Percentiles rank a stretch among this genome's conserved stretches.
These are phyloP conservation scores for Ogataea ganodermae DNA, from an alignment of 805 yeast genomes.

Conservation along the genomic window DNA sequence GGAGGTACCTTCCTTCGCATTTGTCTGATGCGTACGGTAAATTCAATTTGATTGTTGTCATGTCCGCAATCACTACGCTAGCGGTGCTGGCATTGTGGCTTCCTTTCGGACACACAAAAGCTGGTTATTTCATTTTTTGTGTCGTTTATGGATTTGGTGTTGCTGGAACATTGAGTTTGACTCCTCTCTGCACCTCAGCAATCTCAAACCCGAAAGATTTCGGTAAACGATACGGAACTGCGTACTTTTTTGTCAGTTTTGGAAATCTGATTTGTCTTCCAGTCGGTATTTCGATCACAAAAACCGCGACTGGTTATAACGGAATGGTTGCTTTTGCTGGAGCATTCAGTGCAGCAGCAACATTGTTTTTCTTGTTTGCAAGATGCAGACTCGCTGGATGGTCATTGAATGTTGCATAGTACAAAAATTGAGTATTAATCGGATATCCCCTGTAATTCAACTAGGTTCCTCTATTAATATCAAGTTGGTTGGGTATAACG, in stretches of 20 bases:
- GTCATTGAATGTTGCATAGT: slow-evolving; percentile 7
- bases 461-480: no score
- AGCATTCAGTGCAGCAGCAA: slow-evolving; percentile 28
- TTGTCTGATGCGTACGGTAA: slow-evolving; percentile 48
- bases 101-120: slow-evolving; percentile 54
- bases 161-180: slow-evolving; percentile 62
- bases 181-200: slow-evolving; percentile 70
- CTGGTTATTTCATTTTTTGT: slow-evolving; percentile 52
- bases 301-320: slow-evolving; percentile 30
- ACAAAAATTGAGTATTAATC: no score
- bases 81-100: slow-evolving; percentile 58
- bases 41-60: slow-evolving; percentile 42
- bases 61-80: slow-evolving; percentile 43
- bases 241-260: slow-evolving; percentile 51
- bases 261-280: slow-evolving; percentile 51
- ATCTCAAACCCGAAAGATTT: slow-evolving; percentile 64
- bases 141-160: slow-evolving; percentile 58
- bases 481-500: not conserved
- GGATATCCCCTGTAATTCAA: no score
- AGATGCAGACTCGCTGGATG: slow-evolving; percentile 31
- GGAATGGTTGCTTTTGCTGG: slow-evolving; percentile 38
- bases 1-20: slow-evolving; percentile 47
- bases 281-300: slow-evolving; percentile 39
- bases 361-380: slow-evolving; percentile 22
- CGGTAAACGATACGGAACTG: slow-evolving; percentile 71